Conservation (phyloP, 768 basidiomycete species). For the Daedaleopsis nitida region DNA sequence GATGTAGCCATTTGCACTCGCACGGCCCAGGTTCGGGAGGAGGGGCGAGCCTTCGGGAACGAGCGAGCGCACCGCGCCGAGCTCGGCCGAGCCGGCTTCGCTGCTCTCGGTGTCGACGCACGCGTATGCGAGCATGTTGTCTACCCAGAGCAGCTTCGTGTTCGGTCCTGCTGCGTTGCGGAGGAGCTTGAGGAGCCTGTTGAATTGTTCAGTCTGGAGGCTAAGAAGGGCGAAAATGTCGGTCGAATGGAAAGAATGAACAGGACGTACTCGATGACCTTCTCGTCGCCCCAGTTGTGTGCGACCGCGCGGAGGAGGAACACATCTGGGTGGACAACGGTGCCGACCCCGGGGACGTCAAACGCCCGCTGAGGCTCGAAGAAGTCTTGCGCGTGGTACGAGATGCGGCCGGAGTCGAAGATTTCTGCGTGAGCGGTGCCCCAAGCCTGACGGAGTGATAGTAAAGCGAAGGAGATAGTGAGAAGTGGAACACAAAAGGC, state of each 20-base stretch:
- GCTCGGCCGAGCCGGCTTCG: neutral
- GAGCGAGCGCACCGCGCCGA: conserved; percentile 7
- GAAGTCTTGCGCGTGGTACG: conserved; percentile 15
- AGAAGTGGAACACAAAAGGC: too few relatives aligned
- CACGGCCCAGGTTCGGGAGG: conserved; percentile 13
- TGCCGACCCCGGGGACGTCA: conserved; percentile 12
- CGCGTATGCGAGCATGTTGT: conserved; percentile 9
- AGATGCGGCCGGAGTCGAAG: conserved; percentile 13
- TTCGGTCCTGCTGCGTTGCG: conserved; percentile 12
- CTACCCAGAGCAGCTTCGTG: conserved; percentile 10
- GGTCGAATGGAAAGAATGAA: neutral
- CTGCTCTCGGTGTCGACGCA: conserved; percentile 6
- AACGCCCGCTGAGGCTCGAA: conserved; percentile 8
- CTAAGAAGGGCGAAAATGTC: too few relatives aligned
- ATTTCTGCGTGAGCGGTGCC: conserved; percentile 12
- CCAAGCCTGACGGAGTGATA: conserved; percentile 1
- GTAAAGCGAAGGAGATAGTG: too few relatives aligned
- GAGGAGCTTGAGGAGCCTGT: conserved; percentile 9
- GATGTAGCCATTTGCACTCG: conserved; percentile 9
- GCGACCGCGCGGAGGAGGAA: conserved; percentile 13
- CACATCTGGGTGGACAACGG: conserved; percentile 6
- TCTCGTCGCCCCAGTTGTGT: conserved; percentile 19
- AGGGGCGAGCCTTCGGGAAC: conserved; percentile 12
- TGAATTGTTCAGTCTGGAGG: neutral
- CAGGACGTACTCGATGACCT: conserved; percentile 1